Conservation (phyloP, 495 filamentous ascomycete genomes). For the Hypoxylon cercidicola region DNA sequence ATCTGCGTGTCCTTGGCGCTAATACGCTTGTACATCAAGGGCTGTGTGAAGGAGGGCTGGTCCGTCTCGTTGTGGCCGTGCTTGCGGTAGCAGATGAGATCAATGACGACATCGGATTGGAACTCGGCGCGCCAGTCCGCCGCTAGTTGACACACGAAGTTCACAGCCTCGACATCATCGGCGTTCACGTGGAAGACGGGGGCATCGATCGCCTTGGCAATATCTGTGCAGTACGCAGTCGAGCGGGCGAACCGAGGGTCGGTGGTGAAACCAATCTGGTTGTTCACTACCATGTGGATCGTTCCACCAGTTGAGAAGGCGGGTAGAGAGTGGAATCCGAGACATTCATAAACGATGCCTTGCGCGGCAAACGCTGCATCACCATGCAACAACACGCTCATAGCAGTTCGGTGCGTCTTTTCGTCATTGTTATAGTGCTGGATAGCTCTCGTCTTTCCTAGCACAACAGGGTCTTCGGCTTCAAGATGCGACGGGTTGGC, state of each 20-base stretch:
- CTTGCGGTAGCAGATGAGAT: constrained; percentile 98
- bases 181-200: constrained; percentile 99
- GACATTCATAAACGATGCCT: constrained; percentile 97
- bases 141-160: constrained; percentile 96
- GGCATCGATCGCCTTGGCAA: constrained; percentile 97
- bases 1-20: constrained; percentile 80
- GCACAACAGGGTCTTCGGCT: constrained; percentile 96
- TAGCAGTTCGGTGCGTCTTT: constrained; percentile 83
- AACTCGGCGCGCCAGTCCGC: constrained; percentile 98
- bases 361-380: constrained; percentile 97
- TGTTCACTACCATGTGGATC: constrained; percentile 97
- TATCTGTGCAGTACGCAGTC: constrained; percentile 98
- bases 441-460: constrained; percentile 96
- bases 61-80: constrained; percentile 99
- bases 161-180: constrained; percentile 97
- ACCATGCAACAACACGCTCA: constrained; percentile 95
- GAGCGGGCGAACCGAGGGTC: constrained; percentile 97
- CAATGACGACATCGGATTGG: constrained; percentile 96
- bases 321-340: constrained; percentile 95
- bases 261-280: constrained; percentile 99
- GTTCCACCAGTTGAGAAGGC: constrained; percentile 97
- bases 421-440: constrained; percentile 99
- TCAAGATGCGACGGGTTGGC: constrained; percentile 99
- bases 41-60: constrained; percentile 99
- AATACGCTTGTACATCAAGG: constrained; percentile 98